Base-by-base conservation (phyloP, 2,329 filamentous ascomycete genomes). In the Arthroderma sp. region DNA sequence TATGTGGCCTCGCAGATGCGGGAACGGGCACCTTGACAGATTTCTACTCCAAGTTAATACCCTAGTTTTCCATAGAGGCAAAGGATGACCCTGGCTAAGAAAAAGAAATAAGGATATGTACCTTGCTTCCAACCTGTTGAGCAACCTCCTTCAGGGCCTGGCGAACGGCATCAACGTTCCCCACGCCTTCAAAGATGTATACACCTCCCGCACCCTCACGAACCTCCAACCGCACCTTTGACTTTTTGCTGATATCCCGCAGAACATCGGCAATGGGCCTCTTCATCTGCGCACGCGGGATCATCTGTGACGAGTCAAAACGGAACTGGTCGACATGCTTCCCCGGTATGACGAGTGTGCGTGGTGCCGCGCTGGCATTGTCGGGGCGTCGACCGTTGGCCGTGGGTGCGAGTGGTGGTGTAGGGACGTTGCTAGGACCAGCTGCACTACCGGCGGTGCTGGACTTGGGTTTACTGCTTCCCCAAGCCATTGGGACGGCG, bases 241-340 rank as follows among this genome's bases (percentile, higher is more conserved):
- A 95, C 68, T 86, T 88, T 73, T 86, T 88, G 75, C 95, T 96
- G 74, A 97, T 88, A 63, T 96, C 90, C 69, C 88, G 87, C 67
- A 96, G 77, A 63, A 93, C 85, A 63, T 97, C 91, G 33, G 83
- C 77, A 55, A 96, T 79, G 6, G 91, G 88, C 64, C 88, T 88
- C 78, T 87, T 94, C 66, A 96, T 77, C 70, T 95, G 84, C 59
- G 76, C 77, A 44, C 86, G 82, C 17, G 88, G 85, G 51, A 88
- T 80, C 69, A 97, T 81, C 69, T 93, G 85, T 49, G 84, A 81
- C 7, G 86, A 83, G 56, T 86, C 83, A 59, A 95, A 80, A 25
- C 82, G 79, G 62, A 94, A 82, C 39, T 81, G 80, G 71, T 95
- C 88, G 63, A 84, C 83, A 71, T 90, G 85, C 66, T 88, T 88